Conservation (phyloP, 192 early-diverging fungal genomes). For the Backusella mclennaniae region DNA sequence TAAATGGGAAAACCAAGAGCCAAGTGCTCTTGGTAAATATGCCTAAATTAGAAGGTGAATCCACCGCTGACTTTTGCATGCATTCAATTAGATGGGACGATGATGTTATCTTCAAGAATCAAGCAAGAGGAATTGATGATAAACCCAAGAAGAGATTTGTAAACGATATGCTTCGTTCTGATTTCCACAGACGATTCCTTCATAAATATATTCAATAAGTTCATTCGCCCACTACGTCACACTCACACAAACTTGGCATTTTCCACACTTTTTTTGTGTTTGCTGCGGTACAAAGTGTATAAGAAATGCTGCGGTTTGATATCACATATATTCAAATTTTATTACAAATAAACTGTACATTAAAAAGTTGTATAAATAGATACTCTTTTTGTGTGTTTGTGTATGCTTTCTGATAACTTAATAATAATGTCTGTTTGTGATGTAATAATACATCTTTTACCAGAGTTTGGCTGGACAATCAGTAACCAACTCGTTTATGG, state of each 20-base stretch:
- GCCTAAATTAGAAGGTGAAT: not conserved
- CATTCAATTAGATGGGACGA: constrained; percentile 84
- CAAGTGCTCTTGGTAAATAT: constrained; percentile 1
- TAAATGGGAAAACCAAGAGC: constrained; percentile 21
- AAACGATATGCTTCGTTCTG: constrained; percentile 94
- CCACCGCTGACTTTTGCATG: not conserved
- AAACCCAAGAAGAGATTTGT: constrained; percentile 93
- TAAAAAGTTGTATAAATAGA: not conserved
- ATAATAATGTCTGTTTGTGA: not conserved
- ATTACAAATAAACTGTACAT: not conserved
- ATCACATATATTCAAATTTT: not conserved
- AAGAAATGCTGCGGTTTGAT: not conserved
- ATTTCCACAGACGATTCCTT: constrained; percentile 98
- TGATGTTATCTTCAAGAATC: constrained; percentile 98
- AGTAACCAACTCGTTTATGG: constrained; percentile 11
- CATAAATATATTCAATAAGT: constrained; percentile 79
- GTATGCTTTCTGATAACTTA: not conserved
- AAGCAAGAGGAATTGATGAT: constrained; percentile 83
- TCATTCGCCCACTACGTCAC: not conserved
- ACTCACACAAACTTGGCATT: not conserved
- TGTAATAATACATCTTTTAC: not conserved
- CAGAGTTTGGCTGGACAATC: constrained; percentile 3
- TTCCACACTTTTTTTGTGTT: not conserved
- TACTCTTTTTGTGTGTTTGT: not conserved
- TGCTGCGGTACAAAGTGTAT: not conserved